Base-by-base conservation (phyloP, 768 basidiomycete species). In the Panus rudis region DNA sequence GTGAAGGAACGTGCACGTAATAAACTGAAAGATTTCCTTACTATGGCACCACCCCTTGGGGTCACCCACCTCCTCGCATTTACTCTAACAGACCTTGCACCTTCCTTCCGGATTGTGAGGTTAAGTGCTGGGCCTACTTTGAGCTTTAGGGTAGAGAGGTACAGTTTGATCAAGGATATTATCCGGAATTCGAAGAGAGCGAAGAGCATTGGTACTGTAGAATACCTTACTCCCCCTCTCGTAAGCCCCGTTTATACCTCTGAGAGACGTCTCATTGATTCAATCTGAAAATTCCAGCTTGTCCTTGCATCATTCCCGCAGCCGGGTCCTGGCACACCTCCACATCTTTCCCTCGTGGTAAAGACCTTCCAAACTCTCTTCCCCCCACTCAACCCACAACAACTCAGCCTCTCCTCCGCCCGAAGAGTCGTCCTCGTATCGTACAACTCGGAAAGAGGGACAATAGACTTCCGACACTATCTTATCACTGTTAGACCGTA, bases 331-430 rank as follows among this genome's bases (percentile, higher is more conserved):
- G 72, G 68, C 19, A 84, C 84, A 2, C 84, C 90, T 2, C 79
- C 82, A 2, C 92, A 98, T 59, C 73, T 97, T 28, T 75, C 89
- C 27, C 82, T 98, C 45, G 76, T 98, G 57, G 84, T 92, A 76
- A 96, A 96, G 63, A 79, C 92, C 46, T 96, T 99, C 67, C 96
- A 98, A 62, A 84, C 89, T 23, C 70, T 99, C 47, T 99, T 97
- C 67, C 96, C 96, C 4, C 85, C 96, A 0, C 87, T 99, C 37
- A 73, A 88, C 10, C 89, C 89, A 1, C 74, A 86, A 54, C 75
- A 78, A 24, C 71, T 92, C 59, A 76, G 79, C 17, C 79, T 91
- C 39, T 84, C 93, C 41, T 86, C 90, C 24, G 93, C 93, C 3
- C 88, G 96, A 24, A 81, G 96, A 53, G 84, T 99, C 43, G 90